These are phyloP conservation scores for Suillus brevipes DNA, from an alignment of 768 basidiomycete species.

Conservation along the genomic window DNA sequence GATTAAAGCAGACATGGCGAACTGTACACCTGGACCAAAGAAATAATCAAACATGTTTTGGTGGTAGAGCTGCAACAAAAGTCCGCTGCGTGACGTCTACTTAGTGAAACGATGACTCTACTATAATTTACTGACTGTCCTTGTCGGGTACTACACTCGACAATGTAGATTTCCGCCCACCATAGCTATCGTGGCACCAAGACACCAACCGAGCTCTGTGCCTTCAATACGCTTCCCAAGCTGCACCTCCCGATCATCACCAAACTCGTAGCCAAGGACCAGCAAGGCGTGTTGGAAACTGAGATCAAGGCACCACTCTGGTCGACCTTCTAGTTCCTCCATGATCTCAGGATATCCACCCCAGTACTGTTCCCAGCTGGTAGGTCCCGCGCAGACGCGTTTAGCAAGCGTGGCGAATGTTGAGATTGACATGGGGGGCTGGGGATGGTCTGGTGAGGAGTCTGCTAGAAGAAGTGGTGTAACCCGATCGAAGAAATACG, in stretches of 20 bases:
- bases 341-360: constrained; percentile 46
- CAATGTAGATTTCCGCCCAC: constrained; percentile 63
- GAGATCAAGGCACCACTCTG: constrained; percentile 94
- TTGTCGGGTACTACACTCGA: constrained; percentile 26
- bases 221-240: constrained; percentile 87
- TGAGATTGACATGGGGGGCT: constrained; percentile 46
- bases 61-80: not conserved
- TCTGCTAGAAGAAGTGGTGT: constrained; percentile 60
- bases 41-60: not conserved
- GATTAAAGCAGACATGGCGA: not conserved
- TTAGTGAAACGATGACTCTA: not conserved
- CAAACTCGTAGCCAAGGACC: constrained; percentile 88
- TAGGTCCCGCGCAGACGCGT: constrained; percentile 71
- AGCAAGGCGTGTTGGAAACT: constrained; percentile 93
- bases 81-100: no score
- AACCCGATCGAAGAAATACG: constrained; percentile 97
- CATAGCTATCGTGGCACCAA: constrained; percentile 82
- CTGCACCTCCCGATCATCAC: constrained; percentile 59
- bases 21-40: not conserved
- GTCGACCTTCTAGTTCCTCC: constrained; percentile 74
- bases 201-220: constrained; percentile 92
- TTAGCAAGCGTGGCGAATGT: constrained; percentile 65
- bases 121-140: not conserved
- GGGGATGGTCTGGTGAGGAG: constrained; percentile 20
- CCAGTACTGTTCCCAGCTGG: constrained; percentile 56